Conservation (phyloP, 202 grass and related monocot species). For the Cymbopogon flexuosus region DNA sequence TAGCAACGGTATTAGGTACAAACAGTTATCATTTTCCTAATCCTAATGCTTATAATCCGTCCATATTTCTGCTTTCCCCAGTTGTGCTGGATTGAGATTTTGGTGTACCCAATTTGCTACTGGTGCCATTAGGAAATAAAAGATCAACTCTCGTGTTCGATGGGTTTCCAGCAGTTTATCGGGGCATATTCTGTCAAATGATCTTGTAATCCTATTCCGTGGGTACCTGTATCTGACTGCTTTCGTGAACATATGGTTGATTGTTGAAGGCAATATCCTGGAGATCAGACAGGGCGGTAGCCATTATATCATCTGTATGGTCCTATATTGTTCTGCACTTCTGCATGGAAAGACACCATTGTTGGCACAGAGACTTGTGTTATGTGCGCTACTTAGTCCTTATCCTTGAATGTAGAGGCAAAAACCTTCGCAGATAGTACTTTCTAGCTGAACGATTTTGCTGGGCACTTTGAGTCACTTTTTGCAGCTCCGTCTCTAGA, state of each 20-base stretch:
- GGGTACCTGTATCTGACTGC: not conserved
- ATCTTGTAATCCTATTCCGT: not conserved
- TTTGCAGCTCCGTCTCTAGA: not conserved
- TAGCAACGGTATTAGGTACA: not conserved
- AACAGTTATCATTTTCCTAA: not conserved
- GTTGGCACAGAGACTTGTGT: not conserved
- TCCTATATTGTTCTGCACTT: not conserved
- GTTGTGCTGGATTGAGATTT: not conserved
- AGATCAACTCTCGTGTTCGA: not conserved
- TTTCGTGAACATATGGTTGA: not conserved
- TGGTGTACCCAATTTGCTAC: not conserved
- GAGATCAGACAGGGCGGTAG: not conserved
- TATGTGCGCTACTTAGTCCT: not conserved
- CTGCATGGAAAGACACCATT: not conserved
- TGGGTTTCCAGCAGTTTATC: not conserved
- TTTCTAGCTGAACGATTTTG: not conserved
- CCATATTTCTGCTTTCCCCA: not conserved
- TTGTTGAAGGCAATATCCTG: conserved; percentile 11
- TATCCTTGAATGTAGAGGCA: too few relatives aligned
- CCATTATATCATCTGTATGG: not conserved
- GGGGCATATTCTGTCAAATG: not conserved
- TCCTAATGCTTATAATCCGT: not conserved
- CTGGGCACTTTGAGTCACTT: not conserved
- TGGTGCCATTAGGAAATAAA: not conserved
- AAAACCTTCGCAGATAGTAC: not conserved